These are phyloP conservation scores for Trametes sp. DNA, from an alignment of 1,284 basidiomycete genomes.

Conservation along the genomic window DNA sequence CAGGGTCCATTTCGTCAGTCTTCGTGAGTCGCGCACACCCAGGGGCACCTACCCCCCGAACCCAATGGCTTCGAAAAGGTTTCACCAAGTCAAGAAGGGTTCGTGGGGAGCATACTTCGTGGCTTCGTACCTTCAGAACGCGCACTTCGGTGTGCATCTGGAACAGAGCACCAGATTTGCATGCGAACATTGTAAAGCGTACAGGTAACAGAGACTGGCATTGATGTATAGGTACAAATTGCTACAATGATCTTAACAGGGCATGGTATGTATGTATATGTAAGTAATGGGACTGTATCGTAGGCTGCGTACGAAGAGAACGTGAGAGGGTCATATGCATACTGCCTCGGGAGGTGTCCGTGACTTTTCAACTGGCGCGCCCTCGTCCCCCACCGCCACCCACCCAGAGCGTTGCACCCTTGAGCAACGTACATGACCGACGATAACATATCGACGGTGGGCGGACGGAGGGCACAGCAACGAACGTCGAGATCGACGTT, in stretches of 20 bases:
- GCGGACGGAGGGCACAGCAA: slow-evolving; percentile 20
- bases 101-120: no score
- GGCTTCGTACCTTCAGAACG: no score
- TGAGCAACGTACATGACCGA: slow-evolving; percentile 24
- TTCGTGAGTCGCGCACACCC: neutral
- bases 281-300: slow-evolving; percentile 29
- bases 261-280: slow-evolving; percentile 32
- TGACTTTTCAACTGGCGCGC: slow-evolving; percentile 27
- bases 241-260: slow-evolving; percentile 27
- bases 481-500: slow-evolving; percentile 22
- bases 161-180: no score
- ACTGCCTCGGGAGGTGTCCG: slow-evolving; percentile 29
- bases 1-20: neutral
- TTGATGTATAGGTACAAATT: slow-evolving; percentile 33
- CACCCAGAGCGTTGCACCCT: slow-evolving; percentile 28
- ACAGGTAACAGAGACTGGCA: slow-evolving; percentile 10
- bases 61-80: no score
- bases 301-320: slow-evolving; percentile 26
- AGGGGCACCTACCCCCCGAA: no score
- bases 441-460: slow-evolving; percentile 23
- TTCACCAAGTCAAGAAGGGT: no score
- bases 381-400: slow-evolving; percentile 25
- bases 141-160: no score
- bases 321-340: slow-evolving; percentile 29
- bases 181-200: neutral